Base-by-base conservation (phyloP, 495 filamentous ascomycete species). In the Thozetella sp. region DNA sequence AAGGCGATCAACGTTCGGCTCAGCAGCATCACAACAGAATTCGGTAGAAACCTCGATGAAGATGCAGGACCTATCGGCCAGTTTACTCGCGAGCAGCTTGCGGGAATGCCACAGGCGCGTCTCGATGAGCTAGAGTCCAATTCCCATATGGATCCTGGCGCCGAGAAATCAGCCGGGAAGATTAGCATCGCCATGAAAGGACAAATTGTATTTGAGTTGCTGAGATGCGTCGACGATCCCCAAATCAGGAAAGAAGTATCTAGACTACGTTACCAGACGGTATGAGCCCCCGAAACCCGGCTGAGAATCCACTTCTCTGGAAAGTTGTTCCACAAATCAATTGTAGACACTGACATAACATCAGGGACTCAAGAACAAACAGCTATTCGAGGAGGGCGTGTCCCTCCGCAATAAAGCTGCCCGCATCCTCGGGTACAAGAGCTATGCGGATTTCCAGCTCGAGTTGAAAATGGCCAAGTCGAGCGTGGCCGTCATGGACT, bases 91-190 rank as follows among this genome's bases (percentile, higher is more conserved):
- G 43, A 48, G 4, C 43, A 48, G 43, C 43, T 48, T 20, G 6
- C 9, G 20, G 43, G 43, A 4, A 10, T 48, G 11, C 43, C 43
- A 13, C 11, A 48, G n/a, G 10, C 4, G 9, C 43, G 43, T 3
- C 10, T 48, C 3, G 9, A 48, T 11, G n/a, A 3, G 4, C 20
- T 48, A n/a, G n/a, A 4, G 20, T 9, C 43, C 43, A n/a, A 88
- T 1, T 9, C 43, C 43, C 11, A 88, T 1, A 83, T 85, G 45
- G 86, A 81, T 2, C 87, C 88, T 50, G 78, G 20, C 43, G 3
- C 4, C 4, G 9, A 10, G n/a, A n/a, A 48, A 4, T 3, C 12
- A 15, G 9, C 43, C 4, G 43, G 43, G 11, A 48, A 48, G n/a
- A 20, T 48, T n/a, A 48, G 20, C 11, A 19, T 48, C 20, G 9